Evolutionary conservation across 345 rosid species (phyloP).

Genomic region (Conringia planisiliqua): DNA sequence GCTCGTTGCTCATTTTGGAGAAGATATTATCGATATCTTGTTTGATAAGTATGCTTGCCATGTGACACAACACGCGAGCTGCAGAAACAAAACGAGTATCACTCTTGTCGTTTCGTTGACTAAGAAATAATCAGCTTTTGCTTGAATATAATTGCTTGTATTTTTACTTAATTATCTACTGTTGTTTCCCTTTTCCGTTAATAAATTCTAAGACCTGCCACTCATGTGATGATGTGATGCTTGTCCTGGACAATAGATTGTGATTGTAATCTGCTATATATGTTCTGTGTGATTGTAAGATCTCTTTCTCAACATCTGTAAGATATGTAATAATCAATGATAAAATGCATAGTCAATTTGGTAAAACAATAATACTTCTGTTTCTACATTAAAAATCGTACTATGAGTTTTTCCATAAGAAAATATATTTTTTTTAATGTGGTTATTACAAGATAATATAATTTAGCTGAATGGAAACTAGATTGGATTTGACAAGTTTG

Average conservation of each 20-base stretch:
- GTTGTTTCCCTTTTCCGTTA: neutral
- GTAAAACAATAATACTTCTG: neutral
- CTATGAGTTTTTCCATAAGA: neutral
- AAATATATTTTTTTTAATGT: too few species aligned
- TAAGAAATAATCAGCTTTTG: constrained; percentile 1
- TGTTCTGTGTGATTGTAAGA: neutral
- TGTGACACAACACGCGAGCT: constrained; percentile 3
- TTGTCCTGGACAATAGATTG: neutral
- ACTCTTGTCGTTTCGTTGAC: constrained; percentile 24
- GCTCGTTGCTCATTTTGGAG: constrained; percentile 33
- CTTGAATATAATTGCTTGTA: neutral
- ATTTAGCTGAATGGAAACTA: too few species aligned
- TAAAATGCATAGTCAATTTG: neutral
- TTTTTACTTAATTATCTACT: neutral
- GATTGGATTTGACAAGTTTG: too few species aligned
- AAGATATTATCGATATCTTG: constrained; percentile 24
- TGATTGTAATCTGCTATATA: neutral
- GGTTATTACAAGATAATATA: too few species aligned
- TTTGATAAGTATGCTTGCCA: constrained; percentile 34
- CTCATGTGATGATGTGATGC: neutral
- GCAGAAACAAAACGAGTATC: constrained; percentile 18
- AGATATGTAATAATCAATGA: neutral
- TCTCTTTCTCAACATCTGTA: neutral
- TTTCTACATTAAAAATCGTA: neutral
- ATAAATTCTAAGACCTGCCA: neutral